These are phyloP conservation scores for Colletotrichum trifolii DNA, from an alignment of 2,329 filamentous ascomycete species.

Conservation along the genomic window DNA sequence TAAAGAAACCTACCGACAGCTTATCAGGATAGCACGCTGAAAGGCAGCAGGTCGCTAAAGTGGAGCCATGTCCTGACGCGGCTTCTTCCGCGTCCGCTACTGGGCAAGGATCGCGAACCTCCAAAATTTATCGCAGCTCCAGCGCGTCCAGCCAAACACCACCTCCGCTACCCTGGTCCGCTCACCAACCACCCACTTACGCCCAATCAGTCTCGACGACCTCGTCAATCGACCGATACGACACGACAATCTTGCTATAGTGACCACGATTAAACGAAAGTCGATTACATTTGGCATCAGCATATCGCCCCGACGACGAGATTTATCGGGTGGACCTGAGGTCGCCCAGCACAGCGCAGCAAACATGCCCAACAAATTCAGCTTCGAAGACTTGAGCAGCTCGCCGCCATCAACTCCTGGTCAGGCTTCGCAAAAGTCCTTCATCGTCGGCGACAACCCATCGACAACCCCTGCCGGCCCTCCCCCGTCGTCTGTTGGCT, in stretches of 20 bases:
- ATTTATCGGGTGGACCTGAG: slow-evolving; percentile 29
- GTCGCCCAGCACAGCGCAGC: slow-evolving; percentile 25
- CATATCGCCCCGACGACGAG: slow-evolving; percentile 15
- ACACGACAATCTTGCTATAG: neutral
- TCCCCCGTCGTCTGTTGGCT: slow-evolving; percentile 62
- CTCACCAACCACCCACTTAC: slow-evolving; percentile 3
- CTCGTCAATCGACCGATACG: neutral
- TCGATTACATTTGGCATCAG: neutral
- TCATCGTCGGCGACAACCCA: slow-evolving; percentile 56
- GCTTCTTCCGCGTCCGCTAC: slow-evolving; percentile 32
- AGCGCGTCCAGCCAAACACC: slow-evolving; percentile 32
- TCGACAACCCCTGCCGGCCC: slow-evolving; percentile 65
- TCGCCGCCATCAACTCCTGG: slow-evolving; percentile 62
- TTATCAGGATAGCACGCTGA: neutral
- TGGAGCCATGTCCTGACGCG: slow-evolving; percentile 2
- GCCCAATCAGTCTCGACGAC: slow-evolving; percentile 8
- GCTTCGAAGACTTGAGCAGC: slow-evolving; percentile 52
- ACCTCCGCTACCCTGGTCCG: slow-evolving; percentile 3
- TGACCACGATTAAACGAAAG: no score
- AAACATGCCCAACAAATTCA: slow-evolving; percentile 55
- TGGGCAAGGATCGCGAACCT: slow-evolving; percentile 37
- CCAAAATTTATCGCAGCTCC: slow-evolving; percentile 37
- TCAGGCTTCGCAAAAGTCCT: slow-evolving; percentile 36
- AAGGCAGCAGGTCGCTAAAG: slow-evolving; percentile 6
- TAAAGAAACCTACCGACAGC: no score